Evolutionary conservation across 2,329 filamentous ascomycete genomes (phyloP), one percentile per base, ranked within the genome.

Genomic region (Trichophaea hybrida): DNA sequence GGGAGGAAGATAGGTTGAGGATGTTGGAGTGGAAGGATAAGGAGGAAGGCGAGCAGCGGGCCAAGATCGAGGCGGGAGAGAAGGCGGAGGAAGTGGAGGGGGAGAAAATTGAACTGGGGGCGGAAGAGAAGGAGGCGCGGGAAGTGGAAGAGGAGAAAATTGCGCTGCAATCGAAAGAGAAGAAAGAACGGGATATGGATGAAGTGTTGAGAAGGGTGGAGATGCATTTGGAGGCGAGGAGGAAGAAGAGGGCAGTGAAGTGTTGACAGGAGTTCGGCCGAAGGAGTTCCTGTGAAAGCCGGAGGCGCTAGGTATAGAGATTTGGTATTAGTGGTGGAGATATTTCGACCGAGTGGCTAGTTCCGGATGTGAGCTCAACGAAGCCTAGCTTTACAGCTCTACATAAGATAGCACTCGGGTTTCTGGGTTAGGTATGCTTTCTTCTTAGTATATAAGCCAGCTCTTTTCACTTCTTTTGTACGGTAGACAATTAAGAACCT

Each of bases 11-110:
- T n/a, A 32, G 10, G 10, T n/a, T 53, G 32, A 37, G 33, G 33
- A 37, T 10, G 24, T 53, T 34, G 15, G 50, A 43, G 49, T n/a
- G 13, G 50, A 35, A 55, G 10, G 57, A 44, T 13, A 61, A 65
- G 37, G 46, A 58, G 38, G 44, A 43, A 32, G 17, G 50, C 12
- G 33, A 53, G 13, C 35, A 57, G 59, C 48, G 55, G 17, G 51
- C 34, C 13, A 33, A 53, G 33, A 33, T 35, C 7, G 50, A 53
- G 50, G 34, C 34, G 50, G 50, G 12, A 17, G 48, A 17, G n/a
- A 33, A 24, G 48, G 31, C 15, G n/a, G 13, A 17, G n/a, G 31
- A 33, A 12, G 12, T 17, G 48, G 31, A 50, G n/a, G n/a, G 4
- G 48, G 31, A 50, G 48, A 33, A 50, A 15, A 50, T 13, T 12